Evolutionary conservation across 1,284 basidiomycete species (phyloP).

Genomic region (Leccinum holopus): DNA sequence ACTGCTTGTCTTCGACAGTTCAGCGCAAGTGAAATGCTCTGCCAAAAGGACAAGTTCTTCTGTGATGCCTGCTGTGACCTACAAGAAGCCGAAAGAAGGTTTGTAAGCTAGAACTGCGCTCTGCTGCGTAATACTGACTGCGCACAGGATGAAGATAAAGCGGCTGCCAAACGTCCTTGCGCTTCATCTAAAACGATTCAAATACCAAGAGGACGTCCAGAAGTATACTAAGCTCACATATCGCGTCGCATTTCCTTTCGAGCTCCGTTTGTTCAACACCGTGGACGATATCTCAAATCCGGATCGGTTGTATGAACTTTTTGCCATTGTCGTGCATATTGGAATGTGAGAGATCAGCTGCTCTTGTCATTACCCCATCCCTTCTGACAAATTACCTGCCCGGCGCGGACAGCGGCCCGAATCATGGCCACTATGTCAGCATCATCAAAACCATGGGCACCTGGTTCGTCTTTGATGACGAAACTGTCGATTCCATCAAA

Average conservation of each 20-base stretch:
- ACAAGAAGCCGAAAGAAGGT: constrained; percentile 98
- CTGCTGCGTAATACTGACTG: constrained; percentile 11
- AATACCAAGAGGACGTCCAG: constrained; percentile 88
- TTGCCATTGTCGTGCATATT: constrained; percentile 96
- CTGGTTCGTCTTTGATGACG: constrained; percentile 97
- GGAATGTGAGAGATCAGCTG: constrained; percentile 71
- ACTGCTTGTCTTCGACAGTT: constrained; percentile 95
- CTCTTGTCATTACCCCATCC: constrained; percentile 1
- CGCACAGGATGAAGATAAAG: constrained; percentile 93
- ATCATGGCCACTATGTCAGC: constrained; percentile 97
- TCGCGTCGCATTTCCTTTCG: constrained; percentile 93
- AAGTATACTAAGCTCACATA: constrained; percentile 94
- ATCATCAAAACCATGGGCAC: constrained; percentile 83
- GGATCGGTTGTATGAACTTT: constrained; percentile 88
- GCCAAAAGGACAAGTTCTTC: constrained; percentile 97
- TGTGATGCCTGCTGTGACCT: constrained; percentile 96
- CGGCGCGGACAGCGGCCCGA: constrained; percentile 69
- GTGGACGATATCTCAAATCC: constrained; percentile 91
- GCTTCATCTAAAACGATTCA: constrained; percentile 96
- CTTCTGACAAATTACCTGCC: constrained; percentile 18
- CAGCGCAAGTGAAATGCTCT: constrained; percentile 97
- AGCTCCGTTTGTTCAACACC: constrained; percentile 95
- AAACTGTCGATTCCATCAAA: constrained; percentile 83
- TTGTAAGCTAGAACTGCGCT: constrained; percentile 4
- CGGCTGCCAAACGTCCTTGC: constrained; percentile 92